phyloP scores from a whole-genome alignment of 148 eudicot species.

The Vaccinium vitisidaea region DNA sequence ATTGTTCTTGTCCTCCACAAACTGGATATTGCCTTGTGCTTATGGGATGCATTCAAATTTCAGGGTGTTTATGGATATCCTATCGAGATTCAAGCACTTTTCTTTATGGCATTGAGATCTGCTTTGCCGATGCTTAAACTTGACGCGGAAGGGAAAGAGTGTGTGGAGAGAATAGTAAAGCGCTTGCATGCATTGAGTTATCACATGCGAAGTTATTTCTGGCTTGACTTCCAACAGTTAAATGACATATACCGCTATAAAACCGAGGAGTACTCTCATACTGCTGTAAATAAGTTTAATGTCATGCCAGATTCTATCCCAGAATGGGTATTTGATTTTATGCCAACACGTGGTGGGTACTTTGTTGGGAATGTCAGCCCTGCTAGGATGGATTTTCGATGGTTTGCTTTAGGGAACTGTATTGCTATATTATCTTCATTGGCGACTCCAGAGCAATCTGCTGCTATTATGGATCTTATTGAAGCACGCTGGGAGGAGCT shows the following conservation, averaged over 20 bases:
- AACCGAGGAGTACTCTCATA: slow-evolving; percentile 95
- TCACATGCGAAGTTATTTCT: slow-evolving; percentile 93
- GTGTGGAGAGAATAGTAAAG: slow-evolving; percentile 79
- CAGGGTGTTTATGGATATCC: slow-evolving; percentile 99
- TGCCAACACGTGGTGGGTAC: slow-evolving; percentile 95
- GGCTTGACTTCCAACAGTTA: slow-evolving; percentile 94
- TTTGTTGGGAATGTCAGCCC: slow-evolving; percentile 96
- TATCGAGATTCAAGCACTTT: slow-evolving; percentile 96
- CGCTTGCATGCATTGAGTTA: slow-evolving; percentile 85
- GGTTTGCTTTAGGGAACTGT: slow-evolving; percentile 97
- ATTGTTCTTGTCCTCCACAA: neutral
- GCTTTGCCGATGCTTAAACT: slow-evolving; percentile 82
- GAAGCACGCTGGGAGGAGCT: slow-evolving; percentile 97
- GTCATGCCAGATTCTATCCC: slow-evolving; percentile 97
- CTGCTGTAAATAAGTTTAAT: slow-evolving; percentile 92
- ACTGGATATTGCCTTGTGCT: slow-evolving; percentile 6
- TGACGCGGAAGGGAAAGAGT: slow-evolving; percentile 88
- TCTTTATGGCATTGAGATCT: slow-evolving; percentile 89
- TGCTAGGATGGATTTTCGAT: slow-evolving; percentile 95
- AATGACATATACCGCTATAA: slow-evolving; percentile 93
- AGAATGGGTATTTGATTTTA: slow-evolving; percentile 94
- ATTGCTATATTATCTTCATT: slow-evolving; percentile 85
- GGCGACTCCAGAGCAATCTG: slow-evolving; percentile 94
- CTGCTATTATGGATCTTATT: slow-evolving; percentile 94
- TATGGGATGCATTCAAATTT: slow-evolving; percentile 11